These are phyloP conservation scores for Tetradesmus lagerheimii DNA, from an alignment of 139 green algal genomes.

Conservation along the genomic window DNA sequence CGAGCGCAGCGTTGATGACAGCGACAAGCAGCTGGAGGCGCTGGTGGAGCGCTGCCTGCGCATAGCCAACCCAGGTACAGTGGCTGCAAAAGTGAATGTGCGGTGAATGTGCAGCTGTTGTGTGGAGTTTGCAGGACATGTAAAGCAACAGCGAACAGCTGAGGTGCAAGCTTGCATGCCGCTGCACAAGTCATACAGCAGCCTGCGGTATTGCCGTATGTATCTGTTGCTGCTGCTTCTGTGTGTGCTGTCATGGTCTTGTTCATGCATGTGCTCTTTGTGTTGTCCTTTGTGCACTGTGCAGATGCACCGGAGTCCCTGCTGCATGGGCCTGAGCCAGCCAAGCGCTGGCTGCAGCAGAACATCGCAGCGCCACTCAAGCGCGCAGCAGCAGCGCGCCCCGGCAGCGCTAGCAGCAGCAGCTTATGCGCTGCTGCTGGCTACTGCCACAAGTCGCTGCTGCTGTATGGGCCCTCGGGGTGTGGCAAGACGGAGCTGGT, in stretches of 20 bases:
- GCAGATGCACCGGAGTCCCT: conserved; percentile 9
- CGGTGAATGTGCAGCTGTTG: no score
- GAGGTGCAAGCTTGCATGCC: no score
- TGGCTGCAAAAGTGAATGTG: no score
- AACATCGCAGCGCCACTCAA: conserved; percentile 7
- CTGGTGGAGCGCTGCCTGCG: conserved; percentile 29
- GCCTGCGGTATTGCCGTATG: no score
- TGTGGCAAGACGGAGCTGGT: conserved; percentile 51
- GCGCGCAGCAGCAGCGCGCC: not conserved
- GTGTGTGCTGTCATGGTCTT: not conserved
- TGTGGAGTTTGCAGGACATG: no score
- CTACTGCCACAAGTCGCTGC: conserved; percentile 29
- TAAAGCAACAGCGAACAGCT: no score
- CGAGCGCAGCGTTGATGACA: not conserved
- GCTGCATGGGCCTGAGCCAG: conserved; percentile 28
- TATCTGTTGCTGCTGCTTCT: not conserved
- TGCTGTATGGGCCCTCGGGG: conserved; percentile 47
- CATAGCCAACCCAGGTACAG: conserved; percentile 17
- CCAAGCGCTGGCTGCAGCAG: conserved; percentile 38
- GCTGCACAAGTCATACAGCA: no score
- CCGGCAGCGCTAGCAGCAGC: not conserved
- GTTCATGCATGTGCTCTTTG: no score
- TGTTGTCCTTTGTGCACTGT: not conserved
- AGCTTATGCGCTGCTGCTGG: conserved; percentile 24
- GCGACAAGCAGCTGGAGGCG: conserved; percentile 3